Evolutionary conservation across 176 grass and related monocot genomes (phyloP), one percentile per base, ranked within the genome.

Genomic region (Pontederia paniculata): DNA sequence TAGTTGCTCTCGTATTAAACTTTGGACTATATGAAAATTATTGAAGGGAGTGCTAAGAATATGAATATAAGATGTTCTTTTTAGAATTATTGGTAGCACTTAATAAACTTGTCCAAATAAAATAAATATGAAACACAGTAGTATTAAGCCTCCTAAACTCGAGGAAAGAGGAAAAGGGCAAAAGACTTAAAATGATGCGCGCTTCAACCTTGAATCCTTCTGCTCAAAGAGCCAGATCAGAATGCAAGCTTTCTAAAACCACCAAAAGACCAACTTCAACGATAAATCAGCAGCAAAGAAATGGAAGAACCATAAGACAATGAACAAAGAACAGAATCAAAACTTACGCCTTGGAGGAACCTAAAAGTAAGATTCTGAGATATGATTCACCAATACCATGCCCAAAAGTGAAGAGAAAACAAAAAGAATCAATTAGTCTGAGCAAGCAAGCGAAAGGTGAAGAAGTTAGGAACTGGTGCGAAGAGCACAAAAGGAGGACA

Each of bases 191-290:
- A 14, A 97, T 97, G 57, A 97, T 97, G 52, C 86, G 78, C 18
- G 86, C 93, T 70, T 97, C 83, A 20, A 91, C 57, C 86, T 82
- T 68, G 90, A 73, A 74, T 97, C 86, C 75, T 88, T 97, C 72
- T 97, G 82, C 83, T 97, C 86, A 53, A 88, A 97, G 1, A 97
- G 83, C 86, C 93, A 97, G 67, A 97, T 88, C 74, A 87, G 86
- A 41, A 91, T 97, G 63, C 86, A 79, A 68, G 86, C 86, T 91
- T 97, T 97, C 93, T 97, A 74, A 23, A 79, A 48, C 20, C 2
- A 61, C 41, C 10, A 45, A 65, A 42, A 31, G 31, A 59, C 12
- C 51, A 50, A 23, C 50, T 48, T 43, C 49, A 42, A 13, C 31
- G 31, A 54, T 50, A 13, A 7, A 37, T 37, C 7, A 41, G 62